phyloP scores from a whole-genome alignment of 495 filamentous ascomycete species.

The Staphylotrichum tortipilum region DNA sequence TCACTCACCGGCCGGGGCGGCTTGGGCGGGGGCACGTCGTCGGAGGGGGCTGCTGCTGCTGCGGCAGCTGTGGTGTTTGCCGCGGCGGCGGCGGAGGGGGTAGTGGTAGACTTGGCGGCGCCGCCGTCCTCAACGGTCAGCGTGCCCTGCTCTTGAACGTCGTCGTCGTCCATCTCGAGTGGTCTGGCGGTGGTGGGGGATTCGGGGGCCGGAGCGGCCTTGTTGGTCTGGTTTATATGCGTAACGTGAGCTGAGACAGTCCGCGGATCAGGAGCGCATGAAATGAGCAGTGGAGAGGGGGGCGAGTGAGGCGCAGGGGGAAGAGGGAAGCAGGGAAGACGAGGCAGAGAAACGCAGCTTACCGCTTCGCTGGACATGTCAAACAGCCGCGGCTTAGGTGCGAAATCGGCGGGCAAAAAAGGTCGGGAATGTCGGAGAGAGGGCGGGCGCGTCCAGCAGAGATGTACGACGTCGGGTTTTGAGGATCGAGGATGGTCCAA shows the following conservation, averaged over 20 bases:
- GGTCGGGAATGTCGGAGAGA: too few species aligned
- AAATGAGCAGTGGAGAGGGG: neutral
- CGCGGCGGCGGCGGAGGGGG: slow-evolving; percentile 33
- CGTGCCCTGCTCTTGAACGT: slow-evolving; percentile 53
- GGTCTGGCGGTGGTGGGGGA: slow-evolving; percentile 78
- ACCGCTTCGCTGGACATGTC: slow-evolving; percentile 5
- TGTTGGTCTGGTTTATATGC: slow-evolving; percentile 26
- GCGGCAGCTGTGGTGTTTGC: slow-evolving; percentile 28
- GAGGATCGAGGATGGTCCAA: neutral
- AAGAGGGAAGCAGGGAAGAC: too few species aligned
- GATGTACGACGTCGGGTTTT: too few species aligned
- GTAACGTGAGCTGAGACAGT: slow-evolving; percentile 4
- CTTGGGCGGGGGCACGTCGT: slow-evolving; percentile 63
- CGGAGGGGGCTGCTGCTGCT: slow-evolving; percentile 30
- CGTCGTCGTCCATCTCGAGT: slow-evolving; percentile 82
- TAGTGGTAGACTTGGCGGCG: slow-evolving; percentile 24
- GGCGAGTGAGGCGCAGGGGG: neutral
- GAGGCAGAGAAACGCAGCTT: neutral
- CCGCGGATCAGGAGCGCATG: slow-evolving; percentile 3
- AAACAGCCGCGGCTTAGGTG: too few species aligned
- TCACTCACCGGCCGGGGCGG: slow-evolving; percentile 79
- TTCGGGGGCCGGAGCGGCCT: slow-evolving; percentile 46
- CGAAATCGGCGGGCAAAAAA: too few species aligned
- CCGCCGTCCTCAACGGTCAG: slow-evolving; percentile 28
- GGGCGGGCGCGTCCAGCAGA: neutral